A percentile compares a stretch with the other conserved stretches of the same genome.
Evolutionary conservation across 2,329 filamentous ascomycete genomes (phyloP).

Genomic region (Pleurostoma richardsiae): DNA sequence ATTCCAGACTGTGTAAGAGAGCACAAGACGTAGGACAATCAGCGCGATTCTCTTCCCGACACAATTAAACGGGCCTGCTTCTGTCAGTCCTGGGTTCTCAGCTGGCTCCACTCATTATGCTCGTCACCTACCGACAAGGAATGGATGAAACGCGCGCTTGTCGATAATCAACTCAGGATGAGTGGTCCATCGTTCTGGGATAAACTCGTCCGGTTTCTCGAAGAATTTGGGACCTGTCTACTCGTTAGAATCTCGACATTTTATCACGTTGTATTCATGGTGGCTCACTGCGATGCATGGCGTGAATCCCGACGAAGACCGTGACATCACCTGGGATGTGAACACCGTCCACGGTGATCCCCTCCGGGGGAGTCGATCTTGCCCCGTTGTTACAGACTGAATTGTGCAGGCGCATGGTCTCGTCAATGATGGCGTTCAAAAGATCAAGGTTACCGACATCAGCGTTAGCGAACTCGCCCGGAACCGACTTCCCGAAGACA

Average conservation of each 20-base stretch:
- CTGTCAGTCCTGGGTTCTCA: too few relatives aligned
- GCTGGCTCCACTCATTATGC: too few relatives aligned
- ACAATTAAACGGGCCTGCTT: slow-evolving; percentile 5
- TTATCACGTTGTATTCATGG: background rate
- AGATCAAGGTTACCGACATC: slow-evolving; percentile 1
- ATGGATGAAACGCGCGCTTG: slow-evolving; percentile 16
- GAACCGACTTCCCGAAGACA: background rate
- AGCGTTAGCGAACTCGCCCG: background rate
- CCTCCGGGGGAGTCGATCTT: slow-evolving; percentile 5
- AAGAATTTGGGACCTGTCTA: slow-evolving; percentile 13
- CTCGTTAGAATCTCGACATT: background rate
- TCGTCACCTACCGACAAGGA: slow-evolving; percentile 15
- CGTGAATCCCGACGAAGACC: background rate
- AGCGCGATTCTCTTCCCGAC: slow-evolving; percentile 6
- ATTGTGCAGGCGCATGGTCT: slow-evolving; percentile 4
- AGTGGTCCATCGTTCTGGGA: slow-evolving; percentile 27
- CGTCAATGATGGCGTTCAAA: slow-evolving; percentile 6
- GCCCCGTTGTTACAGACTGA: background rate
- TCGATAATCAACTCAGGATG: slow-evolving; percentile 18
- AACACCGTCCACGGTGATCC: background rate
- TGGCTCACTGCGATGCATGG: slow-evolving; percentile 1
- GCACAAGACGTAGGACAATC: slow-evolving; percentile 8
- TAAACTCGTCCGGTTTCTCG: slow-evolving; percentile 16
- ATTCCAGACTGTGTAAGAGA: slow-evolving; percentile 9
- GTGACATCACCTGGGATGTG: slow-evolving; percentile 3